phyloP scores from a whole-genome alignment of 148 eudicot genomes.

The Persicaria maculosa region DNA sequence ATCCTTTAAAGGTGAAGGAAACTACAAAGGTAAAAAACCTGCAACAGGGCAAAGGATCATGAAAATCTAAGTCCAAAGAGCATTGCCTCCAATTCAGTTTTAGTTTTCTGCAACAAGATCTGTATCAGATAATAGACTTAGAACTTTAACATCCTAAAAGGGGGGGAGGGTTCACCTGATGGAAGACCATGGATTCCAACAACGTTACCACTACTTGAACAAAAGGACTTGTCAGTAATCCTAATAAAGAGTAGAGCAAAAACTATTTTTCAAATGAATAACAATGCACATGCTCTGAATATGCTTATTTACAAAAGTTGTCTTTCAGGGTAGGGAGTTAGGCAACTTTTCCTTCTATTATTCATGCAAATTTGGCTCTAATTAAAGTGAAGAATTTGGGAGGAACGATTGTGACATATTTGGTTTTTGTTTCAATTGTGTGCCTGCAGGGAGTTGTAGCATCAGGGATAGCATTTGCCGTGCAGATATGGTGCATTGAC shows the following conservation, averaged over 20 bases:
- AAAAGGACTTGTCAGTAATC: too few relatives aligned
- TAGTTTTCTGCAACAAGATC: background rate
- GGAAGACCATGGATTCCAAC: background rate
- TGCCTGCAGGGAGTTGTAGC: conserved; percentile 90
- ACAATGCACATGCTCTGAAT: background rate
- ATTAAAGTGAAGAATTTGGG: background rate
- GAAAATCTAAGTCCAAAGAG: too few relatives aligned
- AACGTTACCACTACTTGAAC: too few relatives aligned
- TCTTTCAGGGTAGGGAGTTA: background rate
- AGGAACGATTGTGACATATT: background rate
- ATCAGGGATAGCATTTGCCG: conserved; percentile 99
- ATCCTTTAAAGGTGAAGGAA: too few relatives aligned
- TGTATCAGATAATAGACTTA: background rate
- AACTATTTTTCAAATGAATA: too few relatives aligned
- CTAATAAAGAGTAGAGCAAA: too few relatives aligned
- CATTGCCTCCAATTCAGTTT: too few relatives aligned
- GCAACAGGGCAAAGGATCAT: too few relatives aligned
- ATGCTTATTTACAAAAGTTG: background rate
- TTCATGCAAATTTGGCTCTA: background rate
- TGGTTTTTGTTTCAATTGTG: conserved; percentile 5
- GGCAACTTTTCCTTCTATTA: background rate
- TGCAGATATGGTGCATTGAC: conserved; percentile 99
- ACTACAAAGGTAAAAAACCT: too few relatives aligned
- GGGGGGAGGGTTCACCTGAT: background rate
- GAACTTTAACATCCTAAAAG: background rate